phyloP scores from a whole-genome alignment of 2,329 filamentous ascomycete species.

The Pseudogymnoascus sp. region DNA sequence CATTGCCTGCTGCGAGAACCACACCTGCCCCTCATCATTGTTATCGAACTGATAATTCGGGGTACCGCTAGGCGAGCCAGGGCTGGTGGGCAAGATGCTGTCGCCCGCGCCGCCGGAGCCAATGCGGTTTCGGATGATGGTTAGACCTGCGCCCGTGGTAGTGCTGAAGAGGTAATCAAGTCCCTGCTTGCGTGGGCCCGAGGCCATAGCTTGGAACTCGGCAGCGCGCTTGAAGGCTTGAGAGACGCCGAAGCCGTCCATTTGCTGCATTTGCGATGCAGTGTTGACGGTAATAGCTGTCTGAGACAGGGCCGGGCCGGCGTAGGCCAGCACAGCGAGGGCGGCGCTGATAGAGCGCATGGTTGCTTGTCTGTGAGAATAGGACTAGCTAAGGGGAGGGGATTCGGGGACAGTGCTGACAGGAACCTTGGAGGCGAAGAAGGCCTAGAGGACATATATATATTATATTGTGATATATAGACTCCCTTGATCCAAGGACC shows the following conservation, averaged over 20 bases:
- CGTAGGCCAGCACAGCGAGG: neutral
- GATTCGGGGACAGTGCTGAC: neutral
- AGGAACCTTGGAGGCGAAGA: neutral
- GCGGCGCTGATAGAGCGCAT: neutral
- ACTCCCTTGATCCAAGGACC: neutral
- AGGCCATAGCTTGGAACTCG: conserved; percentile 31
- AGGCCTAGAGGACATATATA: neutral
- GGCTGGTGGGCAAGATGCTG: conserved; percentile 38
- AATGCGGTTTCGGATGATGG: conserved; percentile 43
- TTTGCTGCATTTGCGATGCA: conserved; percentile 25
- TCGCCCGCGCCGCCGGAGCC: conserved; percentile 32
- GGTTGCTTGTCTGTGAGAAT: neutral
- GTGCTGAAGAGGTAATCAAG: conserved; percentile 40
- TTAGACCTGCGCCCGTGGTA: conserved; percentile 39
- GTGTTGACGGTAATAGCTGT: conserved; percentile 22
- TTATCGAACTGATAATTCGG: conserved; percentile 39
- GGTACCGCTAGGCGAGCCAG: conserved; percentile 33
- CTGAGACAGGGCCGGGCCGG: neutral
- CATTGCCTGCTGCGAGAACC: conserved; percentile 40
- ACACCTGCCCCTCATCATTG: conserved; percentile 43
- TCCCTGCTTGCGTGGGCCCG: conserved; percentile 28
- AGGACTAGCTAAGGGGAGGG: neutral
- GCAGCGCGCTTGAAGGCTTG: conserved; percentile 39
- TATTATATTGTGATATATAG: neutral
- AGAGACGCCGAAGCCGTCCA: conserved; percentile 43